A percentile compares a stretch with the other conserved stretches of the same genome.
These are phyloP conservation scores for Conringia planisiliqua DNA, from an alignment of 345 rosid genomes.

Conservation along the genomic window DNA sequence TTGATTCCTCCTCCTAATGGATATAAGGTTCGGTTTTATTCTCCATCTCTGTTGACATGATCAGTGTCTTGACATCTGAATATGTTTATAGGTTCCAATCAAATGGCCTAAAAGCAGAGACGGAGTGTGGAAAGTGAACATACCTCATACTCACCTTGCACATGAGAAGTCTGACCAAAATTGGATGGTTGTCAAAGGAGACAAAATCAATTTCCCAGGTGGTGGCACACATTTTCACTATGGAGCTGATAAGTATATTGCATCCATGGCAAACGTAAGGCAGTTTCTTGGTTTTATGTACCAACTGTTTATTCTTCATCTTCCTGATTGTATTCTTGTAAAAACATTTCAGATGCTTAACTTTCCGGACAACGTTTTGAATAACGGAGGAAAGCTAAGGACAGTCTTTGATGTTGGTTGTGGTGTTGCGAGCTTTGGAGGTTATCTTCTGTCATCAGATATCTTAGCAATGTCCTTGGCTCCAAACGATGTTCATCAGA, in stretches of 20 bases:
- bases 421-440: slow-evolving; percentile 97
- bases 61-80: not conserved
- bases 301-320: not conserved
- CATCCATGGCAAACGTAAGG: slow-evolving; percentile 85
- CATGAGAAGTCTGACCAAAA: slow-evolving; percentile 94
- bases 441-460: slow-evolving; percentile 72
- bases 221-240: slow-evolving; percentile 97
- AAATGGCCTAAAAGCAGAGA: slow-evolving; percentile 98
- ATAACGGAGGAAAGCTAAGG: slow-evolving; percentile 67
- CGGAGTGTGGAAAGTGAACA: slow-evolving; percentile 94
- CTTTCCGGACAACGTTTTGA: slow-evolving; percentile 58
- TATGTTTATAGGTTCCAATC: slow-evolving; percentile 55
- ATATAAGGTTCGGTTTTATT: slow-evolving; percentile 55
- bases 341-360: slow-evolving; percentile 68
- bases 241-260: slow-evolving; percentile 90
- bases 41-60: not conserved
- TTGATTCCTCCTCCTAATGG: slow-evolving; percentile 94
- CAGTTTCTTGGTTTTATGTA: not conserved
- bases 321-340: not conserved
- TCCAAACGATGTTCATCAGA: slow-evolving; percentile 95
- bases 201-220: slow-evolving; percentile 77
- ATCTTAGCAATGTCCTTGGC: slow-evolving; percentile 81
- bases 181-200: slow-evolving; percentile 96
- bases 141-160: slow-evolving; percentile 95
- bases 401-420: slow-evolving; percentile 93